Evolutionary conservation across 1,284 basidiomycete species (phyloP), one percentile per base, ranked within the genome.

Genomic region (Cryptococcus jaspeensis): DNA sequence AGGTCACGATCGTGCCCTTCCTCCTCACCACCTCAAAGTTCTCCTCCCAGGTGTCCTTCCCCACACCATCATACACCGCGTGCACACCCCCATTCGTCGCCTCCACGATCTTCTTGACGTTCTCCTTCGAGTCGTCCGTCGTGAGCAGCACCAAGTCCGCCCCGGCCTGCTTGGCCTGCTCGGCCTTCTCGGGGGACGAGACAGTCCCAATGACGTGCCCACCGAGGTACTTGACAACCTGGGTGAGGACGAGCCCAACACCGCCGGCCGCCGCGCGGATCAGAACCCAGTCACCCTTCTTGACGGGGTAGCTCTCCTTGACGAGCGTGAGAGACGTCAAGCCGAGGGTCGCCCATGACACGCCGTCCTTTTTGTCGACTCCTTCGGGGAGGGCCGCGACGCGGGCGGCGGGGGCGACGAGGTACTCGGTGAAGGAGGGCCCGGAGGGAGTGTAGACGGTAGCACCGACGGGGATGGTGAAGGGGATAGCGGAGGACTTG

Each of bases 141-240:
- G 95, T 92, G 50, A 92, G 73, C 59, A 15, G 87, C 43, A 96
- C 89, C 71, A 94, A 85, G 70, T 90, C 85, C 0, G 92, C 92
- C 15, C 95, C 95, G 64, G 89, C 82, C 47, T 81, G 77, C 65
- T 84, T 87, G 9, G 91, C 94, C n/a, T 94, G 72, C 50, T 84
- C 83, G 3, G 90, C 91, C 75, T 99, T 99, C 68, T 85, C 89
- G 22, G 79, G 73, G 0, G 87, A 90, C 1, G 92, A 95, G 1
- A 90, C 91, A n/a, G 93, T 97, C 1, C 91, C 95, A 66, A 99
- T 96, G 23, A 97, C 91, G 11, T 85, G 87, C 1, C 89, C 93
- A 15, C 95, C 94, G 40, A 80, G 65, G 50, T 80, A 67, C 41
- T 71, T 73, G 44, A 59, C 84, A 79, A 64, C 79, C 69, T 84